Conservation (phyloP, 495 filamentous ascomycete species). For the Trichoderma virens region DNA sequence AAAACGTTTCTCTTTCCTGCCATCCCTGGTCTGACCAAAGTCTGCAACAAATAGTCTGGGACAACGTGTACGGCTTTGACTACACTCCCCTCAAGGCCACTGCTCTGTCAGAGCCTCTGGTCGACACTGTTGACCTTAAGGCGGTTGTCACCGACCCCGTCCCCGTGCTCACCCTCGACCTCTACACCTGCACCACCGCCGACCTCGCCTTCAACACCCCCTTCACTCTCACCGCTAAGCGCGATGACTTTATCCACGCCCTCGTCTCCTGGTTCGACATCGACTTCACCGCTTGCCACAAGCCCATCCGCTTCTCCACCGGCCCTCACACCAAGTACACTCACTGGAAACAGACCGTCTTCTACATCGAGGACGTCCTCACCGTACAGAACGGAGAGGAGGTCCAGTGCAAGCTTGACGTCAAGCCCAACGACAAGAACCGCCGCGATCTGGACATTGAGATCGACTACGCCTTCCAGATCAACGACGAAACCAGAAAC, state of each 20-base stretch:
- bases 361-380: conserved; percentile 77
- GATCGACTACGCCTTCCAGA: conserved; percentile 73
- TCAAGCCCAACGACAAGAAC: conserved; percentile 89
- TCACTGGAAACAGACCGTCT: conserved; percentile 93
- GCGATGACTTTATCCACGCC: conserved; percentile 88
- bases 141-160: conserved; percentile 69
- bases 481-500: conserved; percentile 57
- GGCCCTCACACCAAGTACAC: conserved; percentile 88
- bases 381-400: conserved; percentile 73
- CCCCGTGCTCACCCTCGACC: conserved; percentile 59
- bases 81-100: conserved; percentile 64
- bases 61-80: conserved; percentile 74
- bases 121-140: conserved; percentile 65
- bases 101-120: conserved; percentile 62
- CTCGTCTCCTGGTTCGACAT: conserved; percentile 99
- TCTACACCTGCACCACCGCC: conserved; percentile 56
- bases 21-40: background rate
- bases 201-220: conserved; percentile 60
- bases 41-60: conserved; percentile 60
- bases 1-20: background rate
- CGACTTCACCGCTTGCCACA: conserved; percentile 91
- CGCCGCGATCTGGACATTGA: conserved; percentile 89
- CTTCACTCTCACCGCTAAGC: conserved; percentile 61
- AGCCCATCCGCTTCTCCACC: conserved; percentile 75
- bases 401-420: conserved; percentile 63